Conservation (phyloP, 1,284 basidiomycete species). For the Cerioporus squamosus region DNA sequence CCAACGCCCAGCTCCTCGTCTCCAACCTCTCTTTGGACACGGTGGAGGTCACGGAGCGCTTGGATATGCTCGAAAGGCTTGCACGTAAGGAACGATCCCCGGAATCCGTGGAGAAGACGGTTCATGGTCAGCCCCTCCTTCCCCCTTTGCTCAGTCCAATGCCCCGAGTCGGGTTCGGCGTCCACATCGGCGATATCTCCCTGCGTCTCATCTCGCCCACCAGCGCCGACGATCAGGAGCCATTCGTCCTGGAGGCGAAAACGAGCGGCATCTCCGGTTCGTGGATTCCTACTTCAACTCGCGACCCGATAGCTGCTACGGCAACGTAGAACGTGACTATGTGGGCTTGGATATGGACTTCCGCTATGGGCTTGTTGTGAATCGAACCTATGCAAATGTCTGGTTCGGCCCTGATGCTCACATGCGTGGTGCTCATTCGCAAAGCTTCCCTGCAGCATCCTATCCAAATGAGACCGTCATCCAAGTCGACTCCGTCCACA, state of each 20-base stretch:
- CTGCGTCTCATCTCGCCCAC: slow-evolving; percentile 51
- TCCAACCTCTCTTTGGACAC: slow-evolving; percentile 50
- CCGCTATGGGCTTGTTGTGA: slow-evolving; percentile 21
- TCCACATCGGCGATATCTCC: slow-evolving; percentile 52
- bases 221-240: slow-evolving; percentile 40
- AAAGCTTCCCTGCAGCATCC: slow-evolving; percentile 17
- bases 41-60: slow-evolving; percentile 53
- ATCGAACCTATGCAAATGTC: slow-evolving; percentile 31
- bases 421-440: slow-evolving; percentile 12
- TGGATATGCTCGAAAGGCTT: slow-evolving; percentile 54
- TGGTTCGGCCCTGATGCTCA: slow-evolving; percentile 27
- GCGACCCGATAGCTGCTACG: slow-evolving; percentile 25
- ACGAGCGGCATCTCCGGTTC: slow-evolving; percentile 30
- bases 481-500: slow-evolving; percentile 60
- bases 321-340: slow-evolving; percentile 26
- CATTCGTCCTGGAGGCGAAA: slow-evolving; percentile 51
- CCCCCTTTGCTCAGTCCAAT: slow-evolving; percentile 43
- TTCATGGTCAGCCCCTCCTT: slow-evolving; percentile 28
- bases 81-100: slow-evolving; percentile 23
- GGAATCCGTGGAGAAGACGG: slow-evolving; percentile 24
- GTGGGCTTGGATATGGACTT: slow-evolving; percentile 31
- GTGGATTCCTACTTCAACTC: slow-evolving; percentile 28
- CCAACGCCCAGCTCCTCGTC: slow-evolving; percentile 62
- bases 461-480: slow-evolving; percentile 46
- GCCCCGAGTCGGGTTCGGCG: slow-evolving; percentile 55